Base-by-base conservation (phyloP, 352 stramenopile species). In the Blastocystis sp. region DNA sequence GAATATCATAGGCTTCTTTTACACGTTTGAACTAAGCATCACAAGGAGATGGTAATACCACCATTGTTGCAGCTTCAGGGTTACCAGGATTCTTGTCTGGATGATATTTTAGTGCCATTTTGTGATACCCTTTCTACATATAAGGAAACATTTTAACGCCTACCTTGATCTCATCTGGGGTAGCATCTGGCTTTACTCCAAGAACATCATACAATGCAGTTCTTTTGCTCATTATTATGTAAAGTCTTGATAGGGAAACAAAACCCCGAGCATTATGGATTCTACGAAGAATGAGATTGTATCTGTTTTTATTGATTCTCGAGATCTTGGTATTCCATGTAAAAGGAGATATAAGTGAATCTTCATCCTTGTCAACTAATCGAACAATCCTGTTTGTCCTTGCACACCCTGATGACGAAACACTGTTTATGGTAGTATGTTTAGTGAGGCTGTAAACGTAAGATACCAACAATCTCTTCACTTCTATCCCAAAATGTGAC, bases 371-470 rank as follows among this genome's bases (percentile, higher is more conserved):
- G 51, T 64, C 44, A 62, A n/a, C 19, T 6, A 69, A 84, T 78
- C 15, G 51, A 44, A 89, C 33, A 11, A 40, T 37, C 27, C 30
- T 91, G 1, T 44, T 97, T n/a, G 93, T 97, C 76, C 94, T 94
- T 0, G 93, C 94, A n/a, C 94, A 97, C 90, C 94, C 94, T 40
- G 94, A 97, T 87, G 94, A 97, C 90, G 94, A 97, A 91, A 95
- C 93, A 90, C 96, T 97, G 94, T 97, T 97, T 90, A 96, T 97
- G 91, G 80, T 95, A 84, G 93, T 93, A 2, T 90, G 95, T 15
- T 78, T 95, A 75, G 90, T 93, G 42, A 93, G 91, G 48, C 89
- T 94, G n/a, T 22, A 42, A 6, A 6, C 0, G 37, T 5, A 81
- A 78, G 66, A 73, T 53, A 1, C 44, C 70, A 13, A 84, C 91